A percentile compares a stretch with the other conserved stretches of the same genome.
These are phyloP conservation scores for Stenogyne calaminthoides DNA, from an alignment of 305 asterid genomes.

Conservation along the genomic window DNA sequence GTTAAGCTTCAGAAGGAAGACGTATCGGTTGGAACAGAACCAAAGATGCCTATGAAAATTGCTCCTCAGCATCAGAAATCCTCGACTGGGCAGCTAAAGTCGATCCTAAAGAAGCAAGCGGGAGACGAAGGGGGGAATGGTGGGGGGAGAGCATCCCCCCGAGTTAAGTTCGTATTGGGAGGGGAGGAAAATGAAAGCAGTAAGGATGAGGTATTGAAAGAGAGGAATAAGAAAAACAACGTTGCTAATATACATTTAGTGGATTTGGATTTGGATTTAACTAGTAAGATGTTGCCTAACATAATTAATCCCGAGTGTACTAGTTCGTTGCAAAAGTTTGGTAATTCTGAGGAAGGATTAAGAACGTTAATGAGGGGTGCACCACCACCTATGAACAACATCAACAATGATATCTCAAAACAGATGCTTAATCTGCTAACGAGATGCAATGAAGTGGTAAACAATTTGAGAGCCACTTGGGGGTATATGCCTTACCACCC, in stretches of 20 bases:
- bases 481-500: conserved; percentile 65
- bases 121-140: conserved; percentile 55
- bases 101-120: conserved; percentile 57
- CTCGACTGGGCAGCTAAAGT: conserved; percentile 45
- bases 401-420: conserved; percentile 49
- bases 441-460: conserved; percentile 62
- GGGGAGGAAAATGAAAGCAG: conserved; percentile 52
- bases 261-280: conserved; percentile 35
- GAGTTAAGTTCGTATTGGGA: conserved; percentile 76
- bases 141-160: conserved; percentile 46
- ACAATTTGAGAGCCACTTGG: conserved; percentile 38
- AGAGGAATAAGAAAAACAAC: conserved; percentile 29
- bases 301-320: conserved; percentile 22
- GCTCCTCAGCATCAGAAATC: conserved; percentile 27
- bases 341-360: too few relatives aligned
- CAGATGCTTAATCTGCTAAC: conserved; percentile 61
- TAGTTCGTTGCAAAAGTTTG: conserved; percentile 40
- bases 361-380: conserved; percentile 33
- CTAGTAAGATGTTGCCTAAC: conserved; percentile 34
- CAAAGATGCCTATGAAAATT: conserved; percentile 14
- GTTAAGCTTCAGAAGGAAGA: neutral
- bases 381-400: too few relatives aligned
- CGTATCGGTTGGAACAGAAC: conserved; percentile 11
- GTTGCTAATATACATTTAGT: conserved; percentile 39
- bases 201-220: conserved; percentile 20